Base-by-base conservation (phyloP, 1,284 basidiomycete genomes). In the Tilletia indica region DNA sequence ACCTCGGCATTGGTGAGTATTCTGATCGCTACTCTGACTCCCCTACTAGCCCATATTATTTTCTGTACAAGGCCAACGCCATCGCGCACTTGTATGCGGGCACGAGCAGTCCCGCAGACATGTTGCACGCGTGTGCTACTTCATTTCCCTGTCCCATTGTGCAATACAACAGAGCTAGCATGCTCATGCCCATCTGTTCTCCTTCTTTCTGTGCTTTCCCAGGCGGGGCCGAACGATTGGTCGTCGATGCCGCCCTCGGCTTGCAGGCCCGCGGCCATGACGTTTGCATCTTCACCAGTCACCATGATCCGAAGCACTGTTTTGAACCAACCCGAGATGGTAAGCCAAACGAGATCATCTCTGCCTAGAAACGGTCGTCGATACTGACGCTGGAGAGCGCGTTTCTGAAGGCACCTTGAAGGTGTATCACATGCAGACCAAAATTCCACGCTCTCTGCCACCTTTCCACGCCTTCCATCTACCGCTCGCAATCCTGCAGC, bases 191-290 rank as follows among this genome's bases (percentile, higher is more conserved):
- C 16, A 64, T 6, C 31, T 64, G 3, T 4, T 6, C 68, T 31
- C 34, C 61, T 42, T 36, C 16, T 38, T 38, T 36, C 38, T 45
- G 42, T 14, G 42, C 11, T 49, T 16, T 42, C 49, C 12, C 47
- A 96, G 94, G 94, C 77, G 96, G 96, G 14, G 96, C 96, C 0
- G 96, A 99, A 85, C 88, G 94, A 61, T 88, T 98, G 9, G 90
- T 99, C 0, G 94, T 98, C n/a, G 96, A 99, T 84, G 93, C 94
- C 19, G 95, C 96, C 0, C 87, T 96, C 0, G 91, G 93, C 0
- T 86, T 99, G 16, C 92, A 97, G 84, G 86, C 88, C 11, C 87
- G 90, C 3, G 96, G 95, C 0, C 94, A 98, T 83, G 86, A 88
- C 0, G 92, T 99, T n/a, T 89, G 91, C 79, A 90, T 99, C 67